These are phyloP conservation scores for Hypoxylon rubiginosum DNA, from an alignment of 2,329 filamentous ascomycete species.

Conservation along the genomic window DNA sequence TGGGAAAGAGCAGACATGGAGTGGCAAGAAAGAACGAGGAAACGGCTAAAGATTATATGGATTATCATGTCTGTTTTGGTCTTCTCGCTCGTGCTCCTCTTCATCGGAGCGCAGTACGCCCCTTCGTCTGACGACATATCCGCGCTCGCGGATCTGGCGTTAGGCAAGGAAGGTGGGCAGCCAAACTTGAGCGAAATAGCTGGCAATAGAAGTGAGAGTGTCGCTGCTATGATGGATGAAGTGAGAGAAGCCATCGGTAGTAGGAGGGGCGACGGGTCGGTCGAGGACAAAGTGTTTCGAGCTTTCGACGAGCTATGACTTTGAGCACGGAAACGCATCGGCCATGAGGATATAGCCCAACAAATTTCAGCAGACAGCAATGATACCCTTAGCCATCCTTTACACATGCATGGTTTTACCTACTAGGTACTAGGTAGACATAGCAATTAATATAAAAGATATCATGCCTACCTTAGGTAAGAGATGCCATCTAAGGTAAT, in stretches of 20 bases:
- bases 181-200: constrained; percentile 26
- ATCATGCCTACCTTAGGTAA: background rate
- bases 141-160: constrained; percentile 26
- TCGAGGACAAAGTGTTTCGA: constrained; percentile 48
- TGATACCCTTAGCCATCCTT: constrained; percentile 19
- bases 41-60: constrained; percentile 74
- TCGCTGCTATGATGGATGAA: constrained; percentile 45
- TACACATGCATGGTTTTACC: background rate
- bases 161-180: constrained; percentile 21
- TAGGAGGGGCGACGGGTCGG: constrained; percentile 39
- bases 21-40: constrained; percentile 76
- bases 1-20: constrained; percentile 77
- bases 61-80: constrained; percentile 65
- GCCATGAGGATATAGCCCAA: background rate
- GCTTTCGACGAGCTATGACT: constrained; percentile 53
- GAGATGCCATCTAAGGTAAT: background rate
- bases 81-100: constrained; percentile 63
- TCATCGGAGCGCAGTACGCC: constrained; percentile 55
- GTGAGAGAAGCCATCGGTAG: constrained; percentile 48
- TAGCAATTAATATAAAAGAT: background rate
- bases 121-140: constrained; percentile 39
- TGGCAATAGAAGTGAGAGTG: constrained; percentile 43
- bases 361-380: constrained; percentile 6
- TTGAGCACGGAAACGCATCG: constrained; percentile 1
- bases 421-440: background rate